A percentile compares a stretch with the other conserved stretches of the same genome.
phyloP scores from a whole-genome alignment of 2,329 filamentous ascomycete species.

The Keithomyces neogunnii region DNA sequence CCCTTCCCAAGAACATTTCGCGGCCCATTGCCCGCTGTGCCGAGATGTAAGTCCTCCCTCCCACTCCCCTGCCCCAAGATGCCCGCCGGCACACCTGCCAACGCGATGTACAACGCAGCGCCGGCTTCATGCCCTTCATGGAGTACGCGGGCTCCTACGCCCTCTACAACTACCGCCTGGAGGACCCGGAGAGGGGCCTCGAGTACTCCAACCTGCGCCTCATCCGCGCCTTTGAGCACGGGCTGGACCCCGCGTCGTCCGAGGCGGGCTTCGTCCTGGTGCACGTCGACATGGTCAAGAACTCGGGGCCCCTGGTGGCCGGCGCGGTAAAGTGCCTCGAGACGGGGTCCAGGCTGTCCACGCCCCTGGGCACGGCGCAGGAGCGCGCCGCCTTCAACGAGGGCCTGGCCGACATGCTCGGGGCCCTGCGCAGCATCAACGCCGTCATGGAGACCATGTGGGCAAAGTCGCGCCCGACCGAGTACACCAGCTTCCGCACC shows the following conservation, averaged over 20 bases:
- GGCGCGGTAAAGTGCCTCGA: conserved; percentile 63
- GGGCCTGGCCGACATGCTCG: conserved; percentile 53
- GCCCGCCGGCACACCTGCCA: not conserved
- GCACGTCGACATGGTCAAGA: conserved; percentile 89
- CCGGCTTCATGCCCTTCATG: conserved; percentile 87
- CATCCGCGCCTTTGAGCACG: conserved; percentile 84
- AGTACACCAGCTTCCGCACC: conserved; percentile 85
- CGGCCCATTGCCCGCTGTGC: conserved; percentile 76
- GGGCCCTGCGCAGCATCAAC: conserved; percentile 58
- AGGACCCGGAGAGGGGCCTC: conserved; percentile 47
- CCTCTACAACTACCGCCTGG: conserved; percentile 58
- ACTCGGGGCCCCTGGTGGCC: conserved; percentile 69
- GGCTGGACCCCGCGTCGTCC: conserved; percentile 76
- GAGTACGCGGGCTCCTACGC: conserved; percentile 67
- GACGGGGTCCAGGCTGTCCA: conserved; percentile 26
- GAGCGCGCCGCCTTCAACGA: conserved; percentile 54
- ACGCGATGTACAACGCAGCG: conserved; percentile 20
- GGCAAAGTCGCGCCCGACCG: conserved; percentile 72
- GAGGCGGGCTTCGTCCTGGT: conserved; percentile 95
- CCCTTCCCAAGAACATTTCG: conserved; percentile 66
- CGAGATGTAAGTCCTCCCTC: conserved; percentile 58
- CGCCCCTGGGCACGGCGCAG: conserved; percentile 11
- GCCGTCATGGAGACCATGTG: conserved; percentile 85
- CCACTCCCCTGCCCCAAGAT: not conserved
- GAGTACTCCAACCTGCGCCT: conserved; percentile 66